Base-by-base conservation (phyloP, 1,284 basidiomycete species). In the Heterobasidion occidentale region DNA sequence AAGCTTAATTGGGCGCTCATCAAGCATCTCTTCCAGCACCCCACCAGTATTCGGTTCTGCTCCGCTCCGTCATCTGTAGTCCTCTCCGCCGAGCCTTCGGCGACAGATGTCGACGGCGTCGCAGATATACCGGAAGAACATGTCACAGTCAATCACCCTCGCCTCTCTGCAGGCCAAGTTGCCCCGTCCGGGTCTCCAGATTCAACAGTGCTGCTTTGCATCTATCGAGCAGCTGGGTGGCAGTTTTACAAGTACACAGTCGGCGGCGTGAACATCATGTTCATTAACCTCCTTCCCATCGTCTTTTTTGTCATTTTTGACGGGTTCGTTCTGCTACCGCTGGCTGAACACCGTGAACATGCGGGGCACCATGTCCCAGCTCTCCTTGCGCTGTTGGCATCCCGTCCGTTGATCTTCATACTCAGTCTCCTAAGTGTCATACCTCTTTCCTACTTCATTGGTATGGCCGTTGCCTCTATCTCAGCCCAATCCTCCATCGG, bases 401-500 rank as follows among this genome's bases (percentile, higher is more conserved):
- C 86, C 2, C 87, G 88, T 55, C 83, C 79, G 1, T 74, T 94
- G 63, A 89, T 99, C 64, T 99, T 99, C 69, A 65, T 92, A 47
- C 73, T 96, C 65, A 84, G 90, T 62, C 77, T 99, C 36, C 82
- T 91, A 17, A 94, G 90, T 62, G 94, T 99, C 64, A 98, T 99
- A 60, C 97, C 97, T 0, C 79, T 99, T 7, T 95, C 92, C 7
- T 99, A 99, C 77, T 99, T 98, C 74, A 98, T 99, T 67, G 97
- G 97, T 20, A 98, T 99, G 97, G 97, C 97, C 1, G 97, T 99
- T 56, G 97, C 97, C 0, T 95, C 92, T 52, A 99, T 99, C 68
- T 94, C 92, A 20, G 96, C 97, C 0, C 97, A 99, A 69, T 96
- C 92, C 0, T 94, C 90, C 14, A 99, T 99, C 61, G 97, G 97